phyloP scores from a whole-genome alignment of 176 grass and related monocot species.

The Avena insularis region DNA sequence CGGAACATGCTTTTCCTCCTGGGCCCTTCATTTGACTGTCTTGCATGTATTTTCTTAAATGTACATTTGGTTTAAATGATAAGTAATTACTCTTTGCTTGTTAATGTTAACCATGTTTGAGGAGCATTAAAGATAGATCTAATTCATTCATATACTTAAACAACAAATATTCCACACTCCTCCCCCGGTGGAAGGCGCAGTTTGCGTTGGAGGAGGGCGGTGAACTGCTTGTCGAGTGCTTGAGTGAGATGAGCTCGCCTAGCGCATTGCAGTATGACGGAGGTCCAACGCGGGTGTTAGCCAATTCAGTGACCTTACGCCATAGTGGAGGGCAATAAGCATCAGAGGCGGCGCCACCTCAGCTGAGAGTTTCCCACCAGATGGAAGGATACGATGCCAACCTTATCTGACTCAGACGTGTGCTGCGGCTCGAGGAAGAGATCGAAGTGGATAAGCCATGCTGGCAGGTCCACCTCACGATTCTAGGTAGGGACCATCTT shows the following conservation, averaged over 20 bases:
- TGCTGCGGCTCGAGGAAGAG: not conserved
- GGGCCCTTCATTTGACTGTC: not conserved
- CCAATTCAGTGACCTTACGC: not conserved
- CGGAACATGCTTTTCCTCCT: not conserved
- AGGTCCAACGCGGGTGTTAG: not conserved
- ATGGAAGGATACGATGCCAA: not conserved
- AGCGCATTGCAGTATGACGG: not conserved
- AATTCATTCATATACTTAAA: not conserved
- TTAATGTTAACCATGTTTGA: not conserved
- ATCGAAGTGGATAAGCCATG: not conserved
- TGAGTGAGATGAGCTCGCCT: not conserved
- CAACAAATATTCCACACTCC: not conserved
- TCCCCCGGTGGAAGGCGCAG: not conserved
- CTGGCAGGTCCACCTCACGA: not conserved
- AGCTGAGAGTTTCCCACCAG: not conserved
- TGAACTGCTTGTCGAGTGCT: not conserved
- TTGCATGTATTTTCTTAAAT: not conserved
- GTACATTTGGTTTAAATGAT: not conserved
- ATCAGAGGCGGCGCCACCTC: not conserved
- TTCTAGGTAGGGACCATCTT: not conserved
- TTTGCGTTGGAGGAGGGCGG: not conserved
- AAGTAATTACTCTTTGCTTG: not conserved
- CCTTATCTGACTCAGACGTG: not conserved
- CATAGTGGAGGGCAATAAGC: not conserved
- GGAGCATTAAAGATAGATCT: not conserved